Base-by-base conservation (phyloP, 108 stramenopile genomes). In the Discostella stelligeroides region DNA sequence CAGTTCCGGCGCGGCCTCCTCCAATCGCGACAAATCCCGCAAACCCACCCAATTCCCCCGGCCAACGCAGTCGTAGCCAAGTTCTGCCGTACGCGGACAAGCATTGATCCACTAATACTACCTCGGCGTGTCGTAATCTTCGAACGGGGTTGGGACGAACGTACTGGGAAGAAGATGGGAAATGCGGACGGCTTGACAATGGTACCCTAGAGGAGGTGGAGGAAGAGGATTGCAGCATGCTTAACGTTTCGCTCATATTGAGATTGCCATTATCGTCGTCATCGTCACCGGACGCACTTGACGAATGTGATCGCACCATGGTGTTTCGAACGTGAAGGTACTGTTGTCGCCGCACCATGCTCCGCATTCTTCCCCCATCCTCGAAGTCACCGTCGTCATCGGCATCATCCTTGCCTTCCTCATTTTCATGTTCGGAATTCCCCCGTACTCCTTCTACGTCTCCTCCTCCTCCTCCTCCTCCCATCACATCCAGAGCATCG, bases 51-150 rank as follows among this genome's bases (percentile, higher is more conserved):
- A 75, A 85, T 13, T 62, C 55, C 25, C 94, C 94, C 5, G 94
- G 90, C 91, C 90, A 95, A 18, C 89, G 86, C 25, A 95, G 72
- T 15, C 94, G 75, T 0, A 95, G 70, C 94, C 94, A 95, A 55
- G 82, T 83, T 13, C 86, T 70, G 7, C 76, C 81, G 60, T 82
- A 71, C 9, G 86, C 79, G 20, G 84, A 15, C 43, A 87, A 72
- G 27, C 84, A 75, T 75, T 86, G 85, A 72, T 95, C 94, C 11
- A 88, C 90, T 43, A 95, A 38, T 25, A 95, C 85, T 12, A 95
- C 85, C 65, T 95, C 94, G 13, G 94, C 75, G 60, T 95, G 94
- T 42, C 89, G 84, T 15, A 91, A 75, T 17, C 89, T 81, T 23
- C 94, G 85, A n/a, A 92, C 76, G 27, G 88, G 62, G 34, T 20